A percentile compares a stretch with the other conserved stretches of the same genome.
Evolutionary conservation across 1,139 yeast genomes (phyloP).

Genomic region (Hyphopichia burtonii): DNA sequence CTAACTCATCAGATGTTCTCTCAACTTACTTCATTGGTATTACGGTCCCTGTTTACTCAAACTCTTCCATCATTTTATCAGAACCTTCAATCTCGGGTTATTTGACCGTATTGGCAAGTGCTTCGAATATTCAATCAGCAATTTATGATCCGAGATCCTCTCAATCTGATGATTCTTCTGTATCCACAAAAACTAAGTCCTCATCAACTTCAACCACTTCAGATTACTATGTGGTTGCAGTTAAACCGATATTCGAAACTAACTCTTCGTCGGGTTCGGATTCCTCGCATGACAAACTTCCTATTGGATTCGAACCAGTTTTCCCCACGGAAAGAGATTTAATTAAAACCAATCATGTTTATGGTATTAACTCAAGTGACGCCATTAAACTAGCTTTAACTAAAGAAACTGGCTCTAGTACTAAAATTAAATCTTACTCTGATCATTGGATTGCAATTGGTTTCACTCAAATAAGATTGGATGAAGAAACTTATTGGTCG

Average conservation of each 20-base stretch:
- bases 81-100: slow-evolving; percentile 69
- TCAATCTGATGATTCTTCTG: neutral
- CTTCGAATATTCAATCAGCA: slow-evolving; percentile 50
- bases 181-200: neutral
- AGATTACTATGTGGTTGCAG: slow-evolving; percentile 35
- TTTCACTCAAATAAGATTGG: slow-evolving; percentile 54
- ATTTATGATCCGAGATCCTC: slow-evolving; percentile 46
- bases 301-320: slow-evolving; percentile 36
- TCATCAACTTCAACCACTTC: slow-evolving; percentile 6
- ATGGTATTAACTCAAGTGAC: slow-evolving; percentile 28
- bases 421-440: slow-evolving; percentile 41
- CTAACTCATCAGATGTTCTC: slow-evolving; percentile 31
- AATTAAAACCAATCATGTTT: slow-evolving; percentile 21
- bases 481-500: slow-evolving; percentile 63
- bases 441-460: slow-evolving; percentile 66
- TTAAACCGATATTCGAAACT: slow-evolving; percentile 28
- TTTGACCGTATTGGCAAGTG: slow-evolving; percentile 63
- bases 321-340: slow-evolving; percentile 26
- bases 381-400: slow-evolving; percentile 43
- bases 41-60: slow-evolving; percentile 70
- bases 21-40: slow-evolving; percentile 49
- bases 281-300: no score
- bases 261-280: slow-evolving; percentile 28
- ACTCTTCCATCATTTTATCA: slow-evolving; percentile 64
- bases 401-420: slow-evolving; percentile 47